Evolutionary conservation across 2,329 filamentous ascomycete species (phyloP), one percentile per base, ranked within the genome.

Genomic region (Ophiostoma pallidulum): DNA sequence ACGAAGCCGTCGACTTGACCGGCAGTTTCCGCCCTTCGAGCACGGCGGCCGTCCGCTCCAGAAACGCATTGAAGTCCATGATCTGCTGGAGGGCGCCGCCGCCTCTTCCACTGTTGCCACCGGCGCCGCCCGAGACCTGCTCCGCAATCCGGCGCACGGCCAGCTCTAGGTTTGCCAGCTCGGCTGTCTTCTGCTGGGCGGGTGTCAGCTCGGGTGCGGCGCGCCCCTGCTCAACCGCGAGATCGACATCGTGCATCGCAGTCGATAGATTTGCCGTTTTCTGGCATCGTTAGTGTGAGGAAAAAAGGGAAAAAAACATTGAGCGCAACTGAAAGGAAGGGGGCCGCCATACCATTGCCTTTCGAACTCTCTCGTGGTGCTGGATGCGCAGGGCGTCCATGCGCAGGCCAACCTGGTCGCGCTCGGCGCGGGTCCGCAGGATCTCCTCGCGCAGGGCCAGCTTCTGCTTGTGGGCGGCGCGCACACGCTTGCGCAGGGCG

Each of bases 301-400:
- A 22, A 12, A 19, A 16, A 12, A 33, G 4, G 3, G 13, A 28
- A 18, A 10, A 14, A 20, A 32, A 60, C n/a, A n/a, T n/a, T n/a
- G n/a, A n/a, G n/a, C n/a, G n/a, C n/a, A n/a, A n/a, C n/a, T n/a
- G n/a, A n/a, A n/a, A n/a, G n/a, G n/a, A n/a, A n/a, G n/a, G n/a
- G n/a, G n/a, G n/a, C n/a, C n/a, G n/a, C n/a, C 70, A 53, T 61
- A 78, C 77, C 61, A 74, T 63, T 46, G 73, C 68, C 48, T 72
- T 66, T 51, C 69, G 70, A 44, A 66, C 73, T 24, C 76, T 72
- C 3, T 64, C 68, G 51, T 82, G 77, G 48, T 83, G 78, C 54
- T 71, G 73, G 31, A 71, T 70, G 38, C 80, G 68, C n/a, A 82
- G 66, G 8, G 76, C 75, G 53, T 84, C 80, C 69, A 80, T 81